Percentiles rank a stretch among this genome's conserved stretches.
Evolutionary conservation across 768 basidiomycete species (phyloP).

Genomic region (Xanthoconium stramineum): DNA sequence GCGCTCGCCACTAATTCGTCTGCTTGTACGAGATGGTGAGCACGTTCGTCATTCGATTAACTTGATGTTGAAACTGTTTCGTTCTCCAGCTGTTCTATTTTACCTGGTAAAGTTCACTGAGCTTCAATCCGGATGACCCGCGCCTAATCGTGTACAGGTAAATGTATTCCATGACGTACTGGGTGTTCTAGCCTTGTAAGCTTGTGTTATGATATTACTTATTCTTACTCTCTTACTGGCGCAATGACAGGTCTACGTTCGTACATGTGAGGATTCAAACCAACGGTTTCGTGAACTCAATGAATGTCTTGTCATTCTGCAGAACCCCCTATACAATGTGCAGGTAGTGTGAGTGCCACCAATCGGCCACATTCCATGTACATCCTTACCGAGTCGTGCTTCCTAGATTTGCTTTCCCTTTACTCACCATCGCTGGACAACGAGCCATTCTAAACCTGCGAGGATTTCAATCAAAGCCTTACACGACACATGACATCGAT

Average conservation of each 20-base stretch:
- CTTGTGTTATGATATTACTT: background rate
- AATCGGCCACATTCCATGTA: background rate
- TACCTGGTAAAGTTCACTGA: conserved; percentile 1
- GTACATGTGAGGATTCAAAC: background rate
- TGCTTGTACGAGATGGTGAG: conserved; percentile 11
- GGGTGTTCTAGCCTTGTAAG: conserved; percentile 2
- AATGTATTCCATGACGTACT: conserved; percentile 3
- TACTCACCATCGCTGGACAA: conserved; percentile 17
- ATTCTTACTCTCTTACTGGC: background rate
- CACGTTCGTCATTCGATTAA: background rate
- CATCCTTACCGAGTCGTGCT: background rate
- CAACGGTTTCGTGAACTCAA: background rate
- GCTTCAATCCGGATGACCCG: background rate
- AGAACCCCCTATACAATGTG: conserved; percentile 6
- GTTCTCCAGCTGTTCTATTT: background rate
- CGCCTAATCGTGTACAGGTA: background rate
- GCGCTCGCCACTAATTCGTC: conserved; percentile 1
- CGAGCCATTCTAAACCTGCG: conserved; percentile 17
- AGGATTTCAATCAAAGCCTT: background rate
- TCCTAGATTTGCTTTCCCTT: conserved; percentile 4
- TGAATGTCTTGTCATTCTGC: background rate
- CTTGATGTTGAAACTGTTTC: background rate
- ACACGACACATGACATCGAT: background rate
- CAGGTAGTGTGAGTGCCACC: background rate
- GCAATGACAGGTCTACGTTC: background rate